A percentile compares a stretch with the other conserved stretches of the same genome.
phyloP scores from a whole-genome alignment of 1,284 basidiomycete species.

The Polyporus tsugae region DNA sequence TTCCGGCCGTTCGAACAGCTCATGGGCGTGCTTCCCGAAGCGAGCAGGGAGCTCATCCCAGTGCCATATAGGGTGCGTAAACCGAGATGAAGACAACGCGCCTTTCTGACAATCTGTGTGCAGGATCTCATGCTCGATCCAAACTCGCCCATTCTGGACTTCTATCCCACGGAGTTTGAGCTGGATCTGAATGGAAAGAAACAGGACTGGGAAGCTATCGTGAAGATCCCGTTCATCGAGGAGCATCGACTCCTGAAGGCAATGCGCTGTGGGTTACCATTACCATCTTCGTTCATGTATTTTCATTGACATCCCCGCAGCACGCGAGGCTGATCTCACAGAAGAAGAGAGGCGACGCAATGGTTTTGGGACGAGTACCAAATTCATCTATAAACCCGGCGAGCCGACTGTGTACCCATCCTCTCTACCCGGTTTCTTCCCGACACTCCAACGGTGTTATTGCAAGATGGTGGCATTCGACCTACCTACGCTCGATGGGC shows the following conservation, averaged over 20 bases:
- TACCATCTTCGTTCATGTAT: not conserved
- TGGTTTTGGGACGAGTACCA: conserved; percentile 79
- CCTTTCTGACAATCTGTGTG: not conserved
- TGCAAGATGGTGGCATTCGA: conserved; percentile 85
- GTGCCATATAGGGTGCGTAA: conserved; percentile 76
- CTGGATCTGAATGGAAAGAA: conserved; percentile 98
- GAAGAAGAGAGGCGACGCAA: conserved; percentile 85
- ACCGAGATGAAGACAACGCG: too few species aligned
- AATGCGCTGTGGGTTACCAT: conserved; percentile 72
- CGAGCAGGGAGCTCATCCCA: conserved; percentile 91
- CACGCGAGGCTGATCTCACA: conserved; percentile 81
- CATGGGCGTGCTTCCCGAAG: conserved; percentile 96
- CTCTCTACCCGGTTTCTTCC: conserved; percentile 95
- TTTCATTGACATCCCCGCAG: conserved; percentile 43
- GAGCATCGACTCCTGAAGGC: conserved; percentile 82
- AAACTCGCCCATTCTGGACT: conserved; percentile 91
- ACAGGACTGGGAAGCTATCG: conserved; percentile 97
- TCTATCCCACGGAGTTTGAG: conserved; percentile 93
- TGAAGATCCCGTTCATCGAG: conserved; percentile 99
- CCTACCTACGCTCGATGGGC: conserved; percentile 88
- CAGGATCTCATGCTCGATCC: conserved; percentile 91
- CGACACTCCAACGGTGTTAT: conserved; percentile 84
- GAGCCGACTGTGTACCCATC: conserved; percentile 83
- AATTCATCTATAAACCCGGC: conserved; percentile 77
- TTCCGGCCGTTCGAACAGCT: conserved; percentile 97